phyloP scores from a whole-genome alignment of 148 eudicot genomes.

The Heliosperma pusillum region DNA sequence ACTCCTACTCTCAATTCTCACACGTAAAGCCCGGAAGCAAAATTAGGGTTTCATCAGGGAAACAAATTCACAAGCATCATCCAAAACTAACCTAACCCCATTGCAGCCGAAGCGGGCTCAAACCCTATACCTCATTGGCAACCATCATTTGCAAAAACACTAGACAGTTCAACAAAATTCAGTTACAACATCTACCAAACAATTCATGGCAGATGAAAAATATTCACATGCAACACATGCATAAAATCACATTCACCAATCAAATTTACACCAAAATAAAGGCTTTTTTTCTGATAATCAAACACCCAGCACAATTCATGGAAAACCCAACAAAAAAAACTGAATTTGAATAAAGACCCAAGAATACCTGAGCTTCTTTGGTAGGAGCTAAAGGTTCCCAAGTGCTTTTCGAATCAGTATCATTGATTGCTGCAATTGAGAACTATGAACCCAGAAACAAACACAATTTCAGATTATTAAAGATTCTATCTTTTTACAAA shows the following conservation, averaged over 20 bases:
- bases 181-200: background rate
- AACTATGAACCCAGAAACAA: slow-evolving; percentile 41
- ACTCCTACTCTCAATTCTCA: slow-evolving; percentile 6
- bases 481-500: background rate
- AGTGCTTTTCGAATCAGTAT: slow-evolving; percentile 58
- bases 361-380: slow-evolving; percentile 93
- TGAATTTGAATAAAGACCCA: no score
- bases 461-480: slow-evolving; percentile 7
- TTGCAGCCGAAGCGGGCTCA: background rate
- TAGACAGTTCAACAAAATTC: background rate
- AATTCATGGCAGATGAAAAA: background rate
- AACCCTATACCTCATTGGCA: background rate
- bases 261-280: background rate
- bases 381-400: slow-evolving; percentile 97
- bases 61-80: background rate
- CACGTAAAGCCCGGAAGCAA: background rate
- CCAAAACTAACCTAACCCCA: slow-evolving; percentile 6
- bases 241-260: background rate
- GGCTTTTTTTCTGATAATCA: slow-evolving; percentile 3
- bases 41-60: slow-evolving; percentile 25
- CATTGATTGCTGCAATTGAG: slow-evolving; percentile 89
- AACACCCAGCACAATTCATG: background rate
- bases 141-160: background rate
- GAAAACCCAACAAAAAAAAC: background rate
- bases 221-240: background rate